A percentile compares a stretch with the other conserved stretches of the same genome.
Evolutionary conservation across 768 basidiomycete genomes (phyloP).

Genomic region (Suillus paluster): DNA sequence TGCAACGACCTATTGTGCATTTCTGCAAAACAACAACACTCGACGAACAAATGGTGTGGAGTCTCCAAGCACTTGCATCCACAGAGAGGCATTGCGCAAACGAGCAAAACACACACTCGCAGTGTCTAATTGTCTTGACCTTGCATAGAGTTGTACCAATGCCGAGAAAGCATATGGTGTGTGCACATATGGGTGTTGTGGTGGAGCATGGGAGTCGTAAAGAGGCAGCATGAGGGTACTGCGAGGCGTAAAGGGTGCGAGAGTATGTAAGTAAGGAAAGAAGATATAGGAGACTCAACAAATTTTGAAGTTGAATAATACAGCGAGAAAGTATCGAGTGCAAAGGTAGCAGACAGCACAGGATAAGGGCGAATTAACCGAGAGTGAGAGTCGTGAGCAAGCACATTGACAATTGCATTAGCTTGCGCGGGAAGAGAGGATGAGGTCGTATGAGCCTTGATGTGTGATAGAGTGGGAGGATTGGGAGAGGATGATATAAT

Average conservation of each 20-base stretch:
- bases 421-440: neutral
- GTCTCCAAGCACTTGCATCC: neutral
- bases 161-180: conserved; percentile 25
- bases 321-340: neutral
- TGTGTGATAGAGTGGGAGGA: neutral
- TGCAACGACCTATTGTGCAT: neutral
- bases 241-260: neutral
- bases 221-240: neutral
- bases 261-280: neutral
- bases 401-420: neutral
- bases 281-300: neutral
- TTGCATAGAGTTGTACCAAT: conserved; percentile 23
- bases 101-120: conserved; percentile 3
- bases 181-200: conserved; percentile 18
- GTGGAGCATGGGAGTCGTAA: conserved; percentile 10
- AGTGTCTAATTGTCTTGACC: conserved; percentile 26
- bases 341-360: neutral
- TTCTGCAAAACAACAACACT: neutral
- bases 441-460: neutral
- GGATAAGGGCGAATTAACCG: neutral
- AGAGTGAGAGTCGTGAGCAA: neutral
- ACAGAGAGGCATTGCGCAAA: neutral
- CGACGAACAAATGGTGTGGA: neutral
- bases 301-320: neutral
- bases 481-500: neutral